Percentiles rank a stretch among this genome's conserved stretches.
Conservation (phyloP, 1,284 basidiomycete genomes). For the Tilletia caries region DNA sequence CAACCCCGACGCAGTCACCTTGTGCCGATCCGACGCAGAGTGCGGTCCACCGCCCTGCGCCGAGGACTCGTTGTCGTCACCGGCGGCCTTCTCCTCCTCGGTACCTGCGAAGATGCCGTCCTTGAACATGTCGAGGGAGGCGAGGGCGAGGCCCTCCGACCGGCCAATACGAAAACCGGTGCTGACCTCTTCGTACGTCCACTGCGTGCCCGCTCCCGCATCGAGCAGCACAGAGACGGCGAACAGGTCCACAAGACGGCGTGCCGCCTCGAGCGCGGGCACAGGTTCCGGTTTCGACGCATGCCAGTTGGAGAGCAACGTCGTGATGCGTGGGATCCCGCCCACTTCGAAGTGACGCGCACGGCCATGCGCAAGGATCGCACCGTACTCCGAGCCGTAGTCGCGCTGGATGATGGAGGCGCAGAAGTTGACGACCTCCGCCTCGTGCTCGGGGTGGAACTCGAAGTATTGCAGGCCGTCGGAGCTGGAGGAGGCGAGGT, state of each 20-base stretch:
- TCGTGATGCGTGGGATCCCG: slow-evolving; percentile 32
- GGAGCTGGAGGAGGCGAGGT: slow-evolving; percentile 64
- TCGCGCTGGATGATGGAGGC: slow-evolving; percentile 79
- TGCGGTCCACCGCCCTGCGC: not conserved
- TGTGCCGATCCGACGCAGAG: not conserved
- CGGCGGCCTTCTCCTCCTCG: slow-evolving; percentile 54
- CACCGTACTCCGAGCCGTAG: slow-evolving; percentile 68
- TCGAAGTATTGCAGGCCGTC: slow-evolving; percentile 71
- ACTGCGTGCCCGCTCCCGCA: slow-evolving; percentile 81
- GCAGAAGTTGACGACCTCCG: slow-evolving; percentile 74
- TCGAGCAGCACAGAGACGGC: slow-evolving; percentile 88
- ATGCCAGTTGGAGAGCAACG: slow-evolving; percentile 23
- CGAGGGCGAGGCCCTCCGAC: slow-evolving; percentile 88
- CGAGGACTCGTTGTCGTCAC: slow-evolving; percentile 28
- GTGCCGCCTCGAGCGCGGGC: slow-evolving; percentile 30
- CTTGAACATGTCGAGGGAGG: slow-evolving; percentile 83
- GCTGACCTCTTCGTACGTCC: slow-evolving; percentile 70
- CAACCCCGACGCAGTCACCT: slow-evolving; percentile 66
- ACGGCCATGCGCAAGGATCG: slow-evolving; percentile 84
- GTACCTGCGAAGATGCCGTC: slow-evolving; percentile 76
- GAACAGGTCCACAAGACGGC: slow-evolving; percentile 79
- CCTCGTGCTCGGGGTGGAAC: slow-evolving; percentile 73
- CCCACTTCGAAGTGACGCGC: slow-evolving; percentile 71
- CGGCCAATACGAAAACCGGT: slow-evolving; percentile 66
- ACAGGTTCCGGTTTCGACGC: slow-evolving; percentile 7